A percentile compares a stretch with the other conserved stretches of the same genome.
These are phyloP conservation scores for Mycena belliarum DNA, from an alignment of 768 basidiomycete genomes.

Conservation along the genomic window DNA sequence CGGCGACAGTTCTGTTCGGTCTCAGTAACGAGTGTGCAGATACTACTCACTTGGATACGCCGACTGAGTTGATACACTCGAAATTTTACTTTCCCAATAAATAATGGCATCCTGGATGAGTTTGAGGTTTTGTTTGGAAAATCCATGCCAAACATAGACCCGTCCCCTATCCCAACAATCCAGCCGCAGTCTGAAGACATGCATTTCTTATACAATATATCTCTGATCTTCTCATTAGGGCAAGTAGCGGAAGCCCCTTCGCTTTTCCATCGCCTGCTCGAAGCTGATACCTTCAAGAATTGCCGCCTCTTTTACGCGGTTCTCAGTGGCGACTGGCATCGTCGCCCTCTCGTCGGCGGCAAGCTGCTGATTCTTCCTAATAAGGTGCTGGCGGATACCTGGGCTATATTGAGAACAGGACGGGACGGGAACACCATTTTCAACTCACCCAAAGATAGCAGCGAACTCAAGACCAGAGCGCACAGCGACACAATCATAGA, in stretches of 20 bases:
- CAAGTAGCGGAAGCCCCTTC: constrained; percentile 60
- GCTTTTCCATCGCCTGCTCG: constrained; percentile 56
- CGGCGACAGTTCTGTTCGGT: no score
- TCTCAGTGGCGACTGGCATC: constrained; percentile 45
- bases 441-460: constrained; percentile 30
- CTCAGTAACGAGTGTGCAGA: no score
- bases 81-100: no score
- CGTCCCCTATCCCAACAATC: no score
- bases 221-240: constrained; percentile 31
- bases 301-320: constrained; percentile 59
- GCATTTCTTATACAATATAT: not conserved
- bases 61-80: no score
- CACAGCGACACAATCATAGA: constrained; percentile 54
- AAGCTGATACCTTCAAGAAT: constrained; percentile 58
- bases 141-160: no score
- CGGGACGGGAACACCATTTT: no score
- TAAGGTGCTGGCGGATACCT: constrained; percentile 50
- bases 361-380: constrained; percentile 47
- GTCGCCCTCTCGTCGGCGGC: constrained; percentile 47
- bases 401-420: not conserved
- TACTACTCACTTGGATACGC: no score
- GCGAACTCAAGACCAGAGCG: constrained; percentile 18
- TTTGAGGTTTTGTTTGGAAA: no score
- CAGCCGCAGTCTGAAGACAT: no score
- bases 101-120: no score